Base-by-base conservation (phyloP, 2,329 filamentous ascomycete species). In the Paecilomyces fulvus region DNA sequence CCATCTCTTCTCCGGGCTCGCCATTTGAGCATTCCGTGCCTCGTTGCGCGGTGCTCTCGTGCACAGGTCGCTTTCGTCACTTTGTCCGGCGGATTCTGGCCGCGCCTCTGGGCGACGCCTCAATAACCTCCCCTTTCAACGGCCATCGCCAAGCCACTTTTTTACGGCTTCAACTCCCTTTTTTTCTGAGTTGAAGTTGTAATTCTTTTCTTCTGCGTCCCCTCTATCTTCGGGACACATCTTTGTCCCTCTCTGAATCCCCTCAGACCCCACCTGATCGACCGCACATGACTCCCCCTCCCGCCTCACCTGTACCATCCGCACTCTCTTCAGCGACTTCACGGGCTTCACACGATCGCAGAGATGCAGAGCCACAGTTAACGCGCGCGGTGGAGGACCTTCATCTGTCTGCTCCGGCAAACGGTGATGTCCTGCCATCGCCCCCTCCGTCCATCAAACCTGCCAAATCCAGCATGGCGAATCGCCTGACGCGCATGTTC, bases 401-500 rank as follows among this genome's bases (percentile, higher is more conserved):
- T 63, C 72, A 72, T 61, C 64, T 75, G 60, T 70, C 70, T 62
- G 65, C 66, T 54, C 53, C 55, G 20, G 57, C 60, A 58, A 73
- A 72, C 59, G 72, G 72, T 61, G 68, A 70, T 54, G 61, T 61
- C 23, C 65, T 69, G 55, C 65, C 72, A 59, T 51, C 63, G 21
- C 64, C 61, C 56, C 70, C 62, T 58, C 63, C 50, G 58, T 59
- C 61, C 51, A 59, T 64, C 14, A 75, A 74, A 58, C 62, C 66
- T 7, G 64, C 67, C 31, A 76, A 67, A 63, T 64, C 72, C 20
- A 76, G 72, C 25, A 77, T 77, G 75, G 69, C 75, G 52, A 65
- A 70, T 60, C 74, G 74, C 52, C 64, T 78, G 51, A 74, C 75
- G 17, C 75, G 75, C 59, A 78, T 78, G 73, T 78, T 78, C 61